Evolutionary conservation across 176 grass and related monocot genomes (phyloP).

Genomic region (Carex kokanica): DNA sequence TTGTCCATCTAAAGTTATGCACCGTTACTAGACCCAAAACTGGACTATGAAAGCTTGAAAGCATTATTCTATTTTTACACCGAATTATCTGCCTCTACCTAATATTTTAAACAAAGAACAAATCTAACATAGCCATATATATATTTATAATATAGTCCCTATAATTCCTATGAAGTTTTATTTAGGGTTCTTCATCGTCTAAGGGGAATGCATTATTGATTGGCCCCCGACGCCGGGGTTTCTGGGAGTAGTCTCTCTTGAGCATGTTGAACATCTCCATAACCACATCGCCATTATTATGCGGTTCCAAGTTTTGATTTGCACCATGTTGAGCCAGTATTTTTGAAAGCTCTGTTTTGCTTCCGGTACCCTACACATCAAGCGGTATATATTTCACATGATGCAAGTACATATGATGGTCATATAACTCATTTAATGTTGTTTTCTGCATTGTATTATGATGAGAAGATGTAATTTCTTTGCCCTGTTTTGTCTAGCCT

Average conservation of each 20-base stretch:
- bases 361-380: neutral
- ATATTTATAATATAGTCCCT: neutral
- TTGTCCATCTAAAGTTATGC: constrained; percentile 12
- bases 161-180: constrained; percentile 14
- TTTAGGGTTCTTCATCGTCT: constrained; percentile 44
- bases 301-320: constrained; percentile 8
- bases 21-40: constrained; percentile 18
- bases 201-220: constrained; percentile 48
- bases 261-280: constrained; percentile 48
- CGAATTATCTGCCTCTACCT: neutral
- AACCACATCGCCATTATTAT: neutral
- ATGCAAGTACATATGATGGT: neutral
- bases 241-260: constrained; percentile 37
- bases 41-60: constrained; percentile 5
- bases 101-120: neutral
- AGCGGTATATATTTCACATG: neutral
- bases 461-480: neutral
- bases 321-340: neutral
- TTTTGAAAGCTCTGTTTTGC: neutral
- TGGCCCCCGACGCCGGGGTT: constrained; percentile 31
- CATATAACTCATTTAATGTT: neutral
- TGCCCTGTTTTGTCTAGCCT: neutral
- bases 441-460: neutral
- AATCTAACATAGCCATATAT: neutral
- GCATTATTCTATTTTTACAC: constrained; percentile 16